Conservation (phyloP, 2,329 filamentous ascomycete genomes). For the Aspergillus neoniger region DNA sequence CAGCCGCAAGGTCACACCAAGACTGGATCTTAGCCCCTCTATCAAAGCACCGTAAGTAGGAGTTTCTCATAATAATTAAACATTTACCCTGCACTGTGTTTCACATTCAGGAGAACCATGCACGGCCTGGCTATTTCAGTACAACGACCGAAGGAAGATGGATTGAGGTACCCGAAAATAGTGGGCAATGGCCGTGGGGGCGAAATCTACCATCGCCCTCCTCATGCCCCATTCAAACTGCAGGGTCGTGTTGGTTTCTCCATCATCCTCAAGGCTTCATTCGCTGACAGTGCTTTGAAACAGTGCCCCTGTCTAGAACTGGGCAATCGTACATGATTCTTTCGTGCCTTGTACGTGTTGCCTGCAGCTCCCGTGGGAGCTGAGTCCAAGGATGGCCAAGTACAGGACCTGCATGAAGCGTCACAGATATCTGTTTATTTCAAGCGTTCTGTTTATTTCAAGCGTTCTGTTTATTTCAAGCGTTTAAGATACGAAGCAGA, state of each 20-base stretch:
- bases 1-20: neutral
- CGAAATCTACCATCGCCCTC: neutral
- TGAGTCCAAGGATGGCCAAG: too few relatives aligned
- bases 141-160: neutral
- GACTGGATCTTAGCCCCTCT: neutral
- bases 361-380: neutral
- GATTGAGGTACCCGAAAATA: neutral
- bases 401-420: neutral
- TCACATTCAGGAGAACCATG: neutral
- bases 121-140: neutral
- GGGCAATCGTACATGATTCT: neutral
- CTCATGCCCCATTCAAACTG: neutral
- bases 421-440: too few relatives aligned
- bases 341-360: neutral
- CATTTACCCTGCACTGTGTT: neutral
- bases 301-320: neutral
- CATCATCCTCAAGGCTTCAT: neutral
- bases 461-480: neutral
- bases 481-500: neutral
- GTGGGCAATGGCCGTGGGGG: conserved; percentile 1
- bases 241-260: neutral
- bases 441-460: too few relatives aligned
- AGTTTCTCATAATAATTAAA: neutral
- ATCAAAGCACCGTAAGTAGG: neutral
- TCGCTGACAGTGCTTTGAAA: neutral